These are phyloP conservation scores for Hyaloscypha variabilis DNA, from an alignment of 495 filamentous ascomycete species.

Conservation along the genomic window DNA sequence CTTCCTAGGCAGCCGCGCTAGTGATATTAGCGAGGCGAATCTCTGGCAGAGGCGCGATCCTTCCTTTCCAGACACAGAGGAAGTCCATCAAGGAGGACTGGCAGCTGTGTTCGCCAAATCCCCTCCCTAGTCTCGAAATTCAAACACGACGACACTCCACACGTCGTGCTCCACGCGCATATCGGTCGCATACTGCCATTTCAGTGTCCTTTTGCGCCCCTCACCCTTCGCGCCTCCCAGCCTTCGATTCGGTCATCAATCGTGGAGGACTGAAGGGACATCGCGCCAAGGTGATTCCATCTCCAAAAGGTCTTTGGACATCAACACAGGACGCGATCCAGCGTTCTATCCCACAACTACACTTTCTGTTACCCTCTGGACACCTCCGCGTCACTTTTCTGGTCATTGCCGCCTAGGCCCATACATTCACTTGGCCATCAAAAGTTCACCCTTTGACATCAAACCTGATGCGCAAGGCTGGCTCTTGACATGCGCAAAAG, in stretches of 20 bases:
- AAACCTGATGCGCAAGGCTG: conserved; percentile 36
- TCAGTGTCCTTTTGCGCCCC: conserved; percentile 16
- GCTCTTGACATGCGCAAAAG: conserved; percentile 31
- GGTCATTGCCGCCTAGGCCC: conserved; percentile 11
- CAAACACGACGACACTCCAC: conserved; percentile 26
- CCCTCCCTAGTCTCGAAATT: conserved; percentile 22
- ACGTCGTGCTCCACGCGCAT: conserved; percentile 27
- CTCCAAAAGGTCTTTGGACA: conserved; percentile 28
- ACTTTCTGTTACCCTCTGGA: conserved; percentile 7
- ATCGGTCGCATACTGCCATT: conserved; percentile 12
- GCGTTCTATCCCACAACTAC: conserved; percentile 26
- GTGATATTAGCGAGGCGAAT: no score
- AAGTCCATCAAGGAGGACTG: conserved; percentile 23
- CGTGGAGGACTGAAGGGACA: conserved; percentile 14
- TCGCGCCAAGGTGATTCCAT: conserved; percentile 34
- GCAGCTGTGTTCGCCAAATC: conserved; percentile 21
- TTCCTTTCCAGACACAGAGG: conserved; percentile 3
- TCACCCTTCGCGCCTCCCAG: neutral
- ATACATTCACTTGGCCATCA: conserved; percentile 21
- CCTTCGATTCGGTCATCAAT: conserved; percentile 27
- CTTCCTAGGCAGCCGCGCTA: no score
- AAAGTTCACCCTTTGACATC: conserved; percentile 13
- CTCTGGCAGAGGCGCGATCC: no score
- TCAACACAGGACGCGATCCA: conserved; percentile 32
- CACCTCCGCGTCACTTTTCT: neutral